These are phyloP conservation scores for Linum trigynum DNA, from an alignment of 345 rosid genomes.

Conservation along the genomic window DNA sequence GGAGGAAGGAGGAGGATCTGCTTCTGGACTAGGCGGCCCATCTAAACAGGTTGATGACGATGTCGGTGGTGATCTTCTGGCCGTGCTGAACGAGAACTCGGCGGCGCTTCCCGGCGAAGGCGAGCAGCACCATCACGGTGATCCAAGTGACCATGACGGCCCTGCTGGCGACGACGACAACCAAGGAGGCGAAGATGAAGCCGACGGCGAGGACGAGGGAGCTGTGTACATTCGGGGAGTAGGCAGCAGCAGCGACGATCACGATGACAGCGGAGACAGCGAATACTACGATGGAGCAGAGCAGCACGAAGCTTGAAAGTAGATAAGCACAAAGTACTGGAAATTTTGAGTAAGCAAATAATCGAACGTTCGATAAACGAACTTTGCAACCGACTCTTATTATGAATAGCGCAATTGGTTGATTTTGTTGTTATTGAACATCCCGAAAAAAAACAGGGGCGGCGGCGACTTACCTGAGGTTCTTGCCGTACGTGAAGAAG, in stretches of 20 bases:
- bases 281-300: constrained; percentile 7
- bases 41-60: constrained; percentile 25
- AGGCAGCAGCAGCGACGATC: constrained; percentile 1
- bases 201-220: constrained; percentile 18
- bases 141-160: constrained; percentile 46
- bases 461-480: constrained; percentile 62
- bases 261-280: constrained; percentile 13
- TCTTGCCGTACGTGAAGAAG: constrained; percentile 73
- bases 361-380: too few relatives aligned
- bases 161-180: constrained; percentile 38
- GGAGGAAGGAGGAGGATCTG: too few relatives aligned
- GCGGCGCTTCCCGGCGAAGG: constrained; percentile 40
- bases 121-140: constrained; percentile 36
- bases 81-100: constrained; percentile 37
- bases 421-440: not conserved
- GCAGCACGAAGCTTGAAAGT: not conserved
- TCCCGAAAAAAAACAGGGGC: constrained; percentile 30
- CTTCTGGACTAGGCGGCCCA: not conserved
- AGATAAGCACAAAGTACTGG: too few relatives aligned
- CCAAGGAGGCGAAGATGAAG: constrained; percentile 6
- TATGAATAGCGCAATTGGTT: not conserved
- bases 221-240: constrained; percentile 14
- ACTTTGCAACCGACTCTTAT: too few relatives aligned
- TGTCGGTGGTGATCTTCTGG: constrained; percentile 35
- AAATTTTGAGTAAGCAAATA: too few relatives aligned